Evolutionary conservation across 495 filamentous ascomycete genomes (phyloP).

Genomic region (Letharia lupina): DNA sequence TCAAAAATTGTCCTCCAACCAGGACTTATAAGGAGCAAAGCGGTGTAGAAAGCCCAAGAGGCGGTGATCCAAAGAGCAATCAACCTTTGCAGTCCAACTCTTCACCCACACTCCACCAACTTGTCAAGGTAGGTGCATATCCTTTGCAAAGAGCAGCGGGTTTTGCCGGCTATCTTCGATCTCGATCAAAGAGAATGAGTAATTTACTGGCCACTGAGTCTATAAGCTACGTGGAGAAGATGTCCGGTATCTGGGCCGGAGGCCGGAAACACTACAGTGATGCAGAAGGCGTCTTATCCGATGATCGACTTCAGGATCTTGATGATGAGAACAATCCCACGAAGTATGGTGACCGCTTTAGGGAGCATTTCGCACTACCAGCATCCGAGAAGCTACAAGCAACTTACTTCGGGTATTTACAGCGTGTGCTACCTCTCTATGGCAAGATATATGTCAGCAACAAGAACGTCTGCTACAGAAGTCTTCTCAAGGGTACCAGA

Average conservation of each 20-base stretch:
- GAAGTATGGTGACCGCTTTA: slow-evolving; percentile 68
- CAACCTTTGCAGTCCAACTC: slow-evolving; percentile 30
- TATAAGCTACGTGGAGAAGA: slow-evolving; percentile 95
- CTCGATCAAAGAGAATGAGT: slow-evolving; percentile 70
- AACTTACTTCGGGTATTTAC: slow-evolving; percentile 80
- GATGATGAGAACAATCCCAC: slow-evolving; percentile 54
- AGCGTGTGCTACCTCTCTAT: slow-evolving; percentile 84
- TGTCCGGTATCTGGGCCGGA: slow-evolving; percentile 95
- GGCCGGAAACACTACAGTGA: slow-evolving; percentile 83
- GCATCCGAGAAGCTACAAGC: slow-evolving; percentile 78
- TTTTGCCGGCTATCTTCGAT: slow-evolving; percentile 75
- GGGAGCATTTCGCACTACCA: slow-evolving; percentile 82
- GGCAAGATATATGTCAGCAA: slow-evolving; percentile 95
- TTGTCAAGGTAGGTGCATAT: slow-evolving; percentile 66
- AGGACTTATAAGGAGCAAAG: slow-evolving; percentile 17
- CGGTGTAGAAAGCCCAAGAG: neutral
- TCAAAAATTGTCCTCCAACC: slow-evolving; percentile 19
- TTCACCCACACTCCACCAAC: slow-evolving; percentile 56
- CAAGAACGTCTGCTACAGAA: slow-evolving; percentile 88
- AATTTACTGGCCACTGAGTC: slow-evolving; percentile 81
- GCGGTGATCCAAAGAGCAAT: slow-evolving; percentile 3
- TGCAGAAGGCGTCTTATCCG: slow-evolving; percentile 55
- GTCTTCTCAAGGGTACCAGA: slow-evolving; percentile 77
- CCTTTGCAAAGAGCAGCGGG: slow-evolving; percentile 80
- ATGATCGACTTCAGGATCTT: slow-evolving; percentile 54